A percentile compares a stretch with the other conserved stretches of the same genome.
Evolutionary conservation across 805 yeast species (phyloP).

Genomic region (Danielia oregonensis): DNA sequence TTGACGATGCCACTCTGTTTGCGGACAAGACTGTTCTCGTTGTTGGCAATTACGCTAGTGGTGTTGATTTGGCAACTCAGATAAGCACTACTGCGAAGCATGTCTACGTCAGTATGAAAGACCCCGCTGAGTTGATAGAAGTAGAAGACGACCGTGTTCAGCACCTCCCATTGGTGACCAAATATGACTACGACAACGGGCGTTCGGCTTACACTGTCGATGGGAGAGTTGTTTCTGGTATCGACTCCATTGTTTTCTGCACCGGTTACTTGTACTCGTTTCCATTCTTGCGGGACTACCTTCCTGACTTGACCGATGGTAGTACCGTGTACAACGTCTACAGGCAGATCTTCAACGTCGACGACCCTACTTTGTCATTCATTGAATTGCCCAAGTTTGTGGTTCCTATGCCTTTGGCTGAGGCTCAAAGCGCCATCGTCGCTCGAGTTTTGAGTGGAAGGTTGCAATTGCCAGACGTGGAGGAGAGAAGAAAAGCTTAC

Average conservation of each 20-base stretch:
- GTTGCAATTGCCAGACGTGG: conserved; percentile 8
- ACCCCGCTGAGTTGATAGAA: conserved; percentile 2
- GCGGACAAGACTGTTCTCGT: conserved; percentile 46
- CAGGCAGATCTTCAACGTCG: conserved; percentile 13
- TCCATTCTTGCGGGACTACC: conserved; percentile 11
- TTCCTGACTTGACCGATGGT: conserved; percentile 13
- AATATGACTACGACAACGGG: conserved; percentile 5
- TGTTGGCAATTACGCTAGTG: conserved; percentile 78
- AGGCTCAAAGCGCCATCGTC: conserved; percentile 16
- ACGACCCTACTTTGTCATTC: conserved; percentile 15
- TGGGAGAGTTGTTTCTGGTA: conserved; percentile 6
- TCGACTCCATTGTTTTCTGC: conserved; percentile 15
- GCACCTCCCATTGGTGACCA: conserved; percentile 6
- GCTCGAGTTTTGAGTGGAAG: conserved; percentile 16
- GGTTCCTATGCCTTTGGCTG: conserved; percentile 16
- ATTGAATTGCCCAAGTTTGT: conserved; percentile 13
- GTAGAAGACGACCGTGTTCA: conserved; percentile 8
- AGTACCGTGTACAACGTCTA: conserved; percentile 10
- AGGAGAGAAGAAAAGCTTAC: conserved; percentile 7
- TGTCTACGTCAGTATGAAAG: conserved; percentile 13
- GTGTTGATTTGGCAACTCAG: conserved; percentile 68
- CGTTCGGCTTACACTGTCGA: conserved; percentile 9
- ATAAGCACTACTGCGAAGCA: conserved; percentile 34
- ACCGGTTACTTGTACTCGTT: conserved; percentile 18
- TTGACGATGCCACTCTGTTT: conserved; percentile 18